Evolutionary conservation across 2,329 filamentous ascomycete species (phyloP).

Genomic region (Pseudogymnoascus destructans): DNA sequence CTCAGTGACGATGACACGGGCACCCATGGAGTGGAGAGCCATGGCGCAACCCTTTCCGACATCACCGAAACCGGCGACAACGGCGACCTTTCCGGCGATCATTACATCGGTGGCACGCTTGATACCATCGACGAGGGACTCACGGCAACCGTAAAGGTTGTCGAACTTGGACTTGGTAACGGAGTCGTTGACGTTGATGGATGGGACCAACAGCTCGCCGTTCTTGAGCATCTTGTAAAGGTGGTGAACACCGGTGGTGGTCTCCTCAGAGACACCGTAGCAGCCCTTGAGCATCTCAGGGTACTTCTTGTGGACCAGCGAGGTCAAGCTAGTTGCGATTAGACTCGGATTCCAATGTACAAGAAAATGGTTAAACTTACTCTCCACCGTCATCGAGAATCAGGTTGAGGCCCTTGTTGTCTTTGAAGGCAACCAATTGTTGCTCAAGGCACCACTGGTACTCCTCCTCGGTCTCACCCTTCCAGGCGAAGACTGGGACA

Average conservation of each 20-base stretch:
- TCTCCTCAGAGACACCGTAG: slow-evolving; percentile 98
- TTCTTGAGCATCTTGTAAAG: slow-evolving; percentile 97
- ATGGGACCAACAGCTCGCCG: slow-evolving; percentile 74
- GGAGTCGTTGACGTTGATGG: slow-evolving; percentile 99
- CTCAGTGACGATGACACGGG: slow-evolving; percentile 90
- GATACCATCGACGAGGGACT: slow-evolving; percentile 97
- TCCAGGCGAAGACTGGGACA: slow-evolving; percentile 71
- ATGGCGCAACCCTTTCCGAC: slow-evolving; percentile 97
- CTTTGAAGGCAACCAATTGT: slow-evolving; percentile 94
- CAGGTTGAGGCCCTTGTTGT: slow-evolving; percentile 90
- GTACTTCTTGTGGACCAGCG: slow-evolving; percentile 95
- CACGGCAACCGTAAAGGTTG: slow-evolving; percentile 98
- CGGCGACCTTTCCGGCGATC: slow-evolving; percentile 97
- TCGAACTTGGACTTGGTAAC: slow-evolving; percentile 99
- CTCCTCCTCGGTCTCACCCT: slow-evolving; percentile 93
- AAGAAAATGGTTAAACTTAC: background rate
- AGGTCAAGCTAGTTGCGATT: slow-evolving; percentile 48
- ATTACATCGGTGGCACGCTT: slow-evolving; percentile 99
- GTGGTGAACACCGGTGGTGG: slow-evolving; percentile 98
- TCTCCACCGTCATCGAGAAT: slow-evolving; percentile 99
- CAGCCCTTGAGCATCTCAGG: slow-evolving; percentile 96
- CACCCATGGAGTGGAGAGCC: slow-evolving; percentile 94
- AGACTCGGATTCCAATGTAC: background rate
- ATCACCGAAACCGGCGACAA: slow-evolving; percentile 96
- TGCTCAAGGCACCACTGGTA: slow-evolving; percentile 99